Base-by-base conservation (phyloP, 305 asterid genomes). In the Euphrasia arctica region DNA sequence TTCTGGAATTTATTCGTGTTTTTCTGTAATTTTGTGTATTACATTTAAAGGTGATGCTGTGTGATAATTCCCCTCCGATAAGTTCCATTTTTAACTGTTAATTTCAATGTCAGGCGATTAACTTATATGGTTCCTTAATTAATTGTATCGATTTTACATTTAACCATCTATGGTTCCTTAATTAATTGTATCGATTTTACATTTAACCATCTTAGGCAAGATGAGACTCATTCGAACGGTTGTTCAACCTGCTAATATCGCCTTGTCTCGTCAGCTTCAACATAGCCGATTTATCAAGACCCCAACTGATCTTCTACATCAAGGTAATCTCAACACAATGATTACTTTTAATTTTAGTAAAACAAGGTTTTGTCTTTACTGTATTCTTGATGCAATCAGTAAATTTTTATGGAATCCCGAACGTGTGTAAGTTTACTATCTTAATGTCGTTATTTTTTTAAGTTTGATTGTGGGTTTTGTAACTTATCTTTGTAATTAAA, bases 181-280 rank as follows among this genome's bases (percentile, higher is more conserved):
- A 18, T 18, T 18, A 18, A 18, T 18, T 18, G 22, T 18, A 18
- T 18, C 22, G 22, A 18, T 18, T 18, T 18, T 18, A 18, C 22
- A 18, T 18, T 18, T 18, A 18, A 18, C 22, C 22, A 18, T 18
- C 22, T 18, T n/a, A 47, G 69, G 70, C 32, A 55, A 66, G 67
- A 79, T 67, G 83, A 67, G 75, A 71, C 71, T 63, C 54, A 54
- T 50, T 62, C 65, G 73, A 11, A 45, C 70, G 49, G 41, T 54
- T 61, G 43, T 54, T 14, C 75, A 57, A 32, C 71, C 70, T 59
- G 66, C 70, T 69, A 70, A 72, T 27, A 41, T 54, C 12, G 25
- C 41, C 65, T 54, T 64, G 59, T 55, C 64, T 67, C 74, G 62
- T 57, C 80, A 66, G 57, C 66, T 69, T 68, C 82, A 57, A 62